Percentiles rank a stretch among this genome's conserved stretches.
phyloP scores from a whole-genome alignment of 2,329 filamentous ascomycete species.

The Incumbomyces delicatus region DNA sequence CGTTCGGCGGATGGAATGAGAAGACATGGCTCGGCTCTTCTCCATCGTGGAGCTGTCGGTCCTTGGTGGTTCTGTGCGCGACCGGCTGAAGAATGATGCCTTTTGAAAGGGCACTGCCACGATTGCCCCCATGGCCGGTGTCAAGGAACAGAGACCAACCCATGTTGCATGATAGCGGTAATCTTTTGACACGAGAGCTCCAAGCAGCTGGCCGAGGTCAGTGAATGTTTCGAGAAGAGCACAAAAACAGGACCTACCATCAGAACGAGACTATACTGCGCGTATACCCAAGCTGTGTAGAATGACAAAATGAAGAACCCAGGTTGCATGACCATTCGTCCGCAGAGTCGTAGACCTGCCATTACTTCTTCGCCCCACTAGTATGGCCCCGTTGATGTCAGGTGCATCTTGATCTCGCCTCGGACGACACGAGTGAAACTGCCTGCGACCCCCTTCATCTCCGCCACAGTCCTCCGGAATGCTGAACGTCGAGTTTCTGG shows the following conservation, averaged over 20 bases:
- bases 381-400: conserved; percentile 58
- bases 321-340: conserved; percentile 63
- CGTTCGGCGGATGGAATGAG: conserved; percentile 58
- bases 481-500: conserved; percentile 63
- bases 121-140: conserved; percentile 58
- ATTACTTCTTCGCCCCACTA: conserved; percentile 72
- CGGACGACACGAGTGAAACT: conserved; percentile 45
- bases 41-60: conserved; percentile 60
- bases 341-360: conserved; percentile 56
- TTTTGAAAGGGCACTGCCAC: conserved; percentile 65
- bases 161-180: conserved; percentile 55
- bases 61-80: conserved; percentile 48
- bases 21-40: conserved; percentile 57
- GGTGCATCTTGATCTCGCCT: conserved; percentile 68
- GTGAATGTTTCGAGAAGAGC: not conserved
- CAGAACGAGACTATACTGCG: conserved; percentile 63
- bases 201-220: conserved; percentile 43
- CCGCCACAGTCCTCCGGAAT: conserved; percentile 58
- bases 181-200: conserved; percentile 58
- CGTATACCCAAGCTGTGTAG: conserved; percentile 72
- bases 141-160: conserved; percentile 57
- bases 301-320: conserved; percentile 62
- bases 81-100: conserved; percentile 58
- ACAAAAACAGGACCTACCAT: conserved; percentile 38
- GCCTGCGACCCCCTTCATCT: conserved; percentile 36